Evolutionary conservation across 116 monocot genomes (phyloP).

Genomic region (Trichopus zeylanicus): DNA sequence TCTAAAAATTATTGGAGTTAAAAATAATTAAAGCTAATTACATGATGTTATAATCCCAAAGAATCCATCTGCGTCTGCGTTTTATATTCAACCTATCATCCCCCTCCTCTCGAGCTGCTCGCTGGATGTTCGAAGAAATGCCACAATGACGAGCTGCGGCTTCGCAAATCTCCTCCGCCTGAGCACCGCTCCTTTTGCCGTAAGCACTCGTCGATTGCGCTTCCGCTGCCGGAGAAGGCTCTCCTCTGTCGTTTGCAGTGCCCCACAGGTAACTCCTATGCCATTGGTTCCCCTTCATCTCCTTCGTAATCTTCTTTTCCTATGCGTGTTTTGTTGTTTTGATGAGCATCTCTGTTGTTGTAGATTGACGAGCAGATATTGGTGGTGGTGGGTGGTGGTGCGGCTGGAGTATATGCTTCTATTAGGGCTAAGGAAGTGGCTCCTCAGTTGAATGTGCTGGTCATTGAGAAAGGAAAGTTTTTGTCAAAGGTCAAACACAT

Average conservation of each 20-base stretch:
- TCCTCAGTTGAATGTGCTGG: constrained; percentile 59
- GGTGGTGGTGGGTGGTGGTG: constrained; percentile 90
- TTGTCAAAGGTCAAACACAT: constrained; percentile 98
- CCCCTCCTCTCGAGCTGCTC: too few relatives aligned
- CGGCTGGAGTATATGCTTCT: constrained; percentile 92
- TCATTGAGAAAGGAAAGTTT: constrained; percentile 86
- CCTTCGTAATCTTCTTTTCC: background rate
- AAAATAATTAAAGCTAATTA: too few relatives aligned
- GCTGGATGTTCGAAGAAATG: constrained; percentile 3
- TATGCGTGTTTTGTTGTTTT: background rate
- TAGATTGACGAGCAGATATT: constrained; percentile 31
- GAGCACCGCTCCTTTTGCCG: background rate
- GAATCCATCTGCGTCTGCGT: too few relatives aligned
- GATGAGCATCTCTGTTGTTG: background rate
- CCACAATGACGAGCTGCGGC: background rate
- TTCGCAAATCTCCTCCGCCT: background rate
- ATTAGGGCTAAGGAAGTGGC: constrained; percentile 68
- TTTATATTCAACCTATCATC: too few relatives aligned
- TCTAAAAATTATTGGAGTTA: too few relatives aligned
- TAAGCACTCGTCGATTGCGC: background rate
- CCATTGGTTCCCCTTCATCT: background rate
- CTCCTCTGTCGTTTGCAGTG: background rate
- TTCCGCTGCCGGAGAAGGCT: background rate
- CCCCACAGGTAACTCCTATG: background rate
- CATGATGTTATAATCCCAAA: too few relatives aligned